Evolutionary conservation across 2,329 filamentous ascomycete genomes (phyloP).

Genomic region (Blastomyces parvus): DNA sequence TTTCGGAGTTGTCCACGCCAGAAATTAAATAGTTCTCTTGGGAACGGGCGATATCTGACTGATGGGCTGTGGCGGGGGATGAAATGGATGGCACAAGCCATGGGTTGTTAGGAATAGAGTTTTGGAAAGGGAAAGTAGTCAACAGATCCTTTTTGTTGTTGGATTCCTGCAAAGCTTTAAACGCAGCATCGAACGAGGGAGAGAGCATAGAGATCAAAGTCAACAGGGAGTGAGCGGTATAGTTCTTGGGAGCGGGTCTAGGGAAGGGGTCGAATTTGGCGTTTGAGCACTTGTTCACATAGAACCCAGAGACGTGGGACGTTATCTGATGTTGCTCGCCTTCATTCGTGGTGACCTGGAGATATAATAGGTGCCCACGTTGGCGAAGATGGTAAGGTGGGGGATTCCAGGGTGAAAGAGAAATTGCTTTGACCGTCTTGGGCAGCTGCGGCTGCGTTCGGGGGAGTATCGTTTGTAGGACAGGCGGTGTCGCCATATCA

Average conservation of each 20-base stretch:
- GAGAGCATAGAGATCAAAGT: conserved; percentile 70
- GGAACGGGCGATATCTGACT: conserved; percentile 73
- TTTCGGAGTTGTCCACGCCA: conserved; percentile 88
- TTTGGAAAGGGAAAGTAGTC: conserved; percentile 90
- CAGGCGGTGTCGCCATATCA: conserved; percentile 61
- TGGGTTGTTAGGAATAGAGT: conserved; percentile 81
- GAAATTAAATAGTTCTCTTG: conserved; percentile 88
- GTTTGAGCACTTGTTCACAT: conserved; percentile 92
- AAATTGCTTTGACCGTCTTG: conserved; percentile 83
- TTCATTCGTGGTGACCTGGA: conserved; percentile 81
- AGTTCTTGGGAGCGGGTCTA: conserved; percentile 64
- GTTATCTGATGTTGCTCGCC: conserved; percentile 93
- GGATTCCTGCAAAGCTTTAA: conserved; percentile 69
- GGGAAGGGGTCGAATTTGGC: conserved; percentile 89
- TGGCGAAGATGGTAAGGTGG: conserved; percentile 85
- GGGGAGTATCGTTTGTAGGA: conserved; percentile 63
- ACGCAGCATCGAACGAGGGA: conserved; percentile 67
- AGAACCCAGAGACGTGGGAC: conserved; percentile 88
- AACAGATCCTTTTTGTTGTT: conserved; percentile 80
- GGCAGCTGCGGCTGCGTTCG: conserved; percentile 57
- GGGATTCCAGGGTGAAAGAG: conserved; percentile 91
- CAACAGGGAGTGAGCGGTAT: conserved; percentile 75
- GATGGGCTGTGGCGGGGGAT: conserved; percentile 58
- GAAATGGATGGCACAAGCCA: conserved; percentile 69
- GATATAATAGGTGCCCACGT: conserved; percentile 84